Evolutionary conservation across 345 rosid genomes (phyloP).

Genomic region (Eucalyptus albens): DNA sequence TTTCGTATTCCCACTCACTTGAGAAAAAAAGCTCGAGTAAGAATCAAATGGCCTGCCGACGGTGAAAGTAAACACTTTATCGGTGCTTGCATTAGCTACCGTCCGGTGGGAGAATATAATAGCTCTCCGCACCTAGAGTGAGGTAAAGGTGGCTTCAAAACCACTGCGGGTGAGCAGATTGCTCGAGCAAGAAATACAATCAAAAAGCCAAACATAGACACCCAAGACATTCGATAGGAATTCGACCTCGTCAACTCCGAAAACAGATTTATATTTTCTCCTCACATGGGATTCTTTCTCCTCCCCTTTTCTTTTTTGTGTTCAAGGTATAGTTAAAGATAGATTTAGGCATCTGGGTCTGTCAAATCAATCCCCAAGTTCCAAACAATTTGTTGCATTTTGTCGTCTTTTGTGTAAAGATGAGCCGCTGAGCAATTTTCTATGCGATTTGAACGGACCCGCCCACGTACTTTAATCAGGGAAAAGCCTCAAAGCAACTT

Average conservation of each 20-base stretch:
- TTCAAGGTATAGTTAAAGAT: background rate
- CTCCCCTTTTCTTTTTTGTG: background rate
- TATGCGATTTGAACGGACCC: background rate
- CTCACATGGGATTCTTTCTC: background rate
- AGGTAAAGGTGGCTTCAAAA: too few relatives aligned
- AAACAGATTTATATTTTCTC: background rate
- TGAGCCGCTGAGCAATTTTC: background rate
- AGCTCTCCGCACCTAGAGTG: rapidly evolving
- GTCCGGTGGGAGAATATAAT: too few relatives aligned
- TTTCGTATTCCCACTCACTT: too few relatives aligned
- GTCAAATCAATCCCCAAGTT: background rate
- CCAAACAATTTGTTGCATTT: background rate
- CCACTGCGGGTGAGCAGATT: too few relatives aligned
- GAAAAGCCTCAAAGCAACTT: background rate
- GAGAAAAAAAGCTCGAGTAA: rapidly evolving
- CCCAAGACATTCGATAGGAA: background rate
- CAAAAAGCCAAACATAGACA: background rate
- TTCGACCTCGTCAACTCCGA: background rate
- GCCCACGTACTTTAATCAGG: background rate
- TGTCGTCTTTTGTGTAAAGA: background rate
- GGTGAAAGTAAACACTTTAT: too few relatives aligned
- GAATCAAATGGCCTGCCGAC: rapidly evolving
- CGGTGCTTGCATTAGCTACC: too few relatives aligned
- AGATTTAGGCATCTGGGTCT: background rate
- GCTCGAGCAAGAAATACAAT: background rate